phyloP scores from a whole-genome alignment of 441 rosid genomes.

The Isatis lusitanica region DNA sequence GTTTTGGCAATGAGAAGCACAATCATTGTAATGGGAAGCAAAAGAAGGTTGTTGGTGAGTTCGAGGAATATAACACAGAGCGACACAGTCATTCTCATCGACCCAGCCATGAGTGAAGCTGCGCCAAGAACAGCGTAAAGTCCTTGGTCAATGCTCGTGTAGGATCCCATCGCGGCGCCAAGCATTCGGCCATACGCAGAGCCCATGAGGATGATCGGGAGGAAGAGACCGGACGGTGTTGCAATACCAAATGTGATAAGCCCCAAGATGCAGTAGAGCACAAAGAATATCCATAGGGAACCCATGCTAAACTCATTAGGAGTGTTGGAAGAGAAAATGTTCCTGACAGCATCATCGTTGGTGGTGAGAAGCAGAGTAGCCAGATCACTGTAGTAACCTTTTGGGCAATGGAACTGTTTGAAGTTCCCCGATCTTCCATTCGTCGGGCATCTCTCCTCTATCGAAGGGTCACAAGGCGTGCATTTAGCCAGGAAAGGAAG shows the following conservation, averaged over 20 bases:
- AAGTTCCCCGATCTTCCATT: slow-evolving; percentile 66
- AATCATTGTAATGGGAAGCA: slow-evolving; percentile 81
- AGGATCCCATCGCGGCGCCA: slow-evolving; percentile 63
- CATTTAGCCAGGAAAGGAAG: slow-evolving; percentile 79
- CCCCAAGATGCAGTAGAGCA: slow-evolving; percentile 66
- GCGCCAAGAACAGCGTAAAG: slow-evolving; percentile 88
- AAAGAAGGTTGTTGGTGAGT: slow-evolving; percentile 79
- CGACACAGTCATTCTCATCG: slow-evolving; percentile 95
- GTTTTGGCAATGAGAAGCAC: slow-evolving; percentile 81
- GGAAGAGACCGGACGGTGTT: slow-evolving; percentile 88
- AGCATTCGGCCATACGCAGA: slow-evolving; percentile 86
- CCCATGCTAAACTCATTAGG: slow-evolving; percentile 49
- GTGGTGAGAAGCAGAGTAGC: slow-evolving; percentile 86
- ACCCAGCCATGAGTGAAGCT: slow-evolving; percentile 91
- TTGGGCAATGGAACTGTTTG: slow-evolving; percentile 85
- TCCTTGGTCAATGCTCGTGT: slow-evolving; percentile 73
- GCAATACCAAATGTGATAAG: slow-evolving; percentile 82
- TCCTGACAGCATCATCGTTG: slow-evolving; percentile 80
- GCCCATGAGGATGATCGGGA: slow-evolving; percentile 86
- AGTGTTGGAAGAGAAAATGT: slow-evolving; percentile 74
- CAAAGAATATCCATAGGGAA: slow-evolving; percentile 67
- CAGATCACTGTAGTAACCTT: slow-evolving; percentile 76
- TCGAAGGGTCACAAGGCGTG: slow-evolving; percentile 57
- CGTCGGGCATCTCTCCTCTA: slow-evolving; percentile 59
- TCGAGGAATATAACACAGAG: slow-evolving; percentile 88